A percentile compares a stretch with the other conserved stretches of the same genome.
Conservation (phyloP, 257 asterid species). For the Agastache rugosa region DNA sequence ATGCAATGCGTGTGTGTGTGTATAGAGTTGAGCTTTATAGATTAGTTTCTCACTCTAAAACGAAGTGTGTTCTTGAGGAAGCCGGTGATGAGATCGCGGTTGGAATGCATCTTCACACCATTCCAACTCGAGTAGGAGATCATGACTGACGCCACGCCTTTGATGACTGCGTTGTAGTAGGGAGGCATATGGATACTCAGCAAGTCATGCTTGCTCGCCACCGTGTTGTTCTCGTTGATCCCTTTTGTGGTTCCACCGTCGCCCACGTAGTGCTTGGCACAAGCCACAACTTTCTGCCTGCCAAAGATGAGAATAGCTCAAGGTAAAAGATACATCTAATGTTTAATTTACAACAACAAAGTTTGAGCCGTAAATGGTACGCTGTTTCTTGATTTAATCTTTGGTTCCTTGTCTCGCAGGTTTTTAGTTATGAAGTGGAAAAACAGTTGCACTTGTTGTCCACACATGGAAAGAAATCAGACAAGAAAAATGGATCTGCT, state of each 20-base stretch:
- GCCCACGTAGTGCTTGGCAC: conserved; percentile 76
- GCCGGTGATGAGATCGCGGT: conserved; percentile 65
- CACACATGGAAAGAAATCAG: too few species aligned
- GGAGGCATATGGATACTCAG: conserved; percentile 72
- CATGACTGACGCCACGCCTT: conserved; percentile 74
- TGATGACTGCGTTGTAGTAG: conserved; percentile 56
- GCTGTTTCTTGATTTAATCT: conserved; percentile 17
- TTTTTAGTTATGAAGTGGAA: too few species aligned
- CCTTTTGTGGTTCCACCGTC: conserved; percentile 83
- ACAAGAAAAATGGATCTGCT: conserved; percentile 23
- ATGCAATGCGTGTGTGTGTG: neutral
- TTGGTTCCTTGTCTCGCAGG: too few species aligned
- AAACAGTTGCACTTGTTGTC: too few species aligned
- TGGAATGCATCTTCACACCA: conserved; percentile 72
- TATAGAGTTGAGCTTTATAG: neutral
- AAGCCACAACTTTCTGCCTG: conserved; percentile 53
- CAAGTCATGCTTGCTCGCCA: conserved; percentile 45
- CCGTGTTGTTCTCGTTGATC: conserved; percentile 68
- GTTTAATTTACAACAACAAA: too few species aligned
- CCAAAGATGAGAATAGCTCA: neutral
- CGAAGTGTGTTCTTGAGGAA: conserved; percentile 61
- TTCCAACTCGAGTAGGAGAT: conserved; percentile 82
- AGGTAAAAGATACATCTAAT: neutral
- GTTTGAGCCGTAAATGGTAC: neutral
- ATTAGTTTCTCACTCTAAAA: conserved; percentile 48